phyloP scores from a whole-genome alignment of 495 filamentous ascomycete genomes.

The Aspergillus haitiensis region DNA sequence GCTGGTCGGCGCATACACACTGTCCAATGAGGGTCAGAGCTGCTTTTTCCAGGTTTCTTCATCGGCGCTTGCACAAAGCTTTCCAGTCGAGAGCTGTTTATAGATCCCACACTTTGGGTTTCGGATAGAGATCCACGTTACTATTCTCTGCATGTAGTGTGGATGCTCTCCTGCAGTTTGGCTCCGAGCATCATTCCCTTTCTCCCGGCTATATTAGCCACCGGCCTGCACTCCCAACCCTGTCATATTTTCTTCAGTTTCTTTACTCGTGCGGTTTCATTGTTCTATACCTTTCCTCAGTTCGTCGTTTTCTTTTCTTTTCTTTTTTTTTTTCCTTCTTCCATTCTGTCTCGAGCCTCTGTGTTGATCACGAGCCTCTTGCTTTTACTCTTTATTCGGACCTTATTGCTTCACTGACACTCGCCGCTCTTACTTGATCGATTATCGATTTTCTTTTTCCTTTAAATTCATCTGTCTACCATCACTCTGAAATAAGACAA shows the following conservation, averaged over 20 bases:
- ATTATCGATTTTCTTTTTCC: neutral
- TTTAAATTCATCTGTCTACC: neutral
- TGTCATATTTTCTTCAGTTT: conserved; percentile 14
- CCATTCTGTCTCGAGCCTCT: conserved; percentile 1
- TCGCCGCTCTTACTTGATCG: neutral
- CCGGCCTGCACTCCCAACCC: conserved; percentile 9
- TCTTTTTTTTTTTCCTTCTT: conserved; percentile 5
- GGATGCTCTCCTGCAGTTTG: conserved; percentile 13
- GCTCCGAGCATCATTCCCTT: neutral
- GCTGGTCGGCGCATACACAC: conserved; percentile 23
- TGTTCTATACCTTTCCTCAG: neutral
- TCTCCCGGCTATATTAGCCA: conserved; percentile 17
- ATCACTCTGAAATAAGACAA: neutral
- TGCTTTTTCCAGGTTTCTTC: conserved; percentile 6
- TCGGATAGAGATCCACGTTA: conserved; percentile 19
- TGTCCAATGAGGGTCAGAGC: conserved; percentile 20
- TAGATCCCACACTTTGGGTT: conserved; percentile 25
- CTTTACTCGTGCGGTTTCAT: conserved; percentile 2
- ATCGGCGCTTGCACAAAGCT: conserved; percentile 23
- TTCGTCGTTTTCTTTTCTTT: neutral
- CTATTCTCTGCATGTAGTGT: conserved; percentile 14
- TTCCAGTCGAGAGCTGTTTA: conserved; percentile 30
- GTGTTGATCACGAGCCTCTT: conserved; percentile 3
- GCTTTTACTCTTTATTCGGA: neutral
- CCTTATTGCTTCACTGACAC: neutral